Conservation (phyloP, 305 asterid genomes). For the Ilex paraguariensis region DNA sequence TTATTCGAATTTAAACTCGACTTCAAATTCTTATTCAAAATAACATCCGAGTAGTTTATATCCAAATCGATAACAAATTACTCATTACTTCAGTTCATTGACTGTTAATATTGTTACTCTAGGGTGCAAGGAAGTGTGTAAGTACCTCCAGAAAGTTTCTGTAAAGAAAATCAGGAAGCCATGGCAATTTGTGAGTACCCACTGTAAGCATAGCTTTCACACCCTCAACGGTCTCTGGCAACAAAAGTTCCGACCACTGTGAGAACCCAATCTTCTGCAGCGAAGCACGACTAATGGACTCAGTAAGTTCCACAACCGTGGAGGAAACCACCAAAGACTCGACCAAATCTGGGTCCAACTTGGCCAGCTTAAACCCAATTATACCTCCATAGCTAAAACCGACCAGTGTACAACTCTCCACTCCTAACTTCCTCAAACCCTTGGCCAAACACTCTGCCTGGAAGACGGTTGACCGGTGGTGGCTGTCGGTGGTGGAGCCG, state of each 20-base stretch:
- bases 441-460: constrained; percentile 28
- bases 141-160: constrained; percentile 18
- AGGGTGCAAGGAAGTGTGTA: no score
- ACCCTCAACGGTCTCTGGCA: constrained; percentile 13
- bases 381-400: constrained; percentile 31
- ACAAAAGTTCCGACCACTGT: constrained; percentile 8
- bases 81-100: no score
- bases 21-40: no score
- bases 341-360: constrained; percentile 17
- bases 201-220: constrained; percentile 11
- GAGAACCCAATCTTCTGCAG: background rate
- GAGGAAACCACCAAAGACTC: constrained; percentile 17
- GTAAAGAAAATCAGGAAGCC: constrained; percentile 19
- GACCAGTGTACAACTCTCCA: constrained; percentile 18
- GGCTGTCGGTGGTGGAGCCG: constrained; percentile 15
- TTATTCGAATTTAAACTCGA: no score
- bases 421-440: constrained; percentile 28
- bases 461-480: constrained; percentile 12
- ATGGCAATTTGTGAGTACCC: constrained; percentile 12
- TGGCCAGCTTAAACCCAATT: constrained; percentile 25
- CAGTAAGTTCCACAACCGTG: constrained; percentile 10
- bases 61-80: no score
- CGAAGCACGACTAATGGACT: constrained; percentile 5
- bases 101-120: no score
- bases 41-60: no score